Conservation (phyloP, 495 filamentous ascomycete species). For the Lindgomyces ingoldianus region DNA sequence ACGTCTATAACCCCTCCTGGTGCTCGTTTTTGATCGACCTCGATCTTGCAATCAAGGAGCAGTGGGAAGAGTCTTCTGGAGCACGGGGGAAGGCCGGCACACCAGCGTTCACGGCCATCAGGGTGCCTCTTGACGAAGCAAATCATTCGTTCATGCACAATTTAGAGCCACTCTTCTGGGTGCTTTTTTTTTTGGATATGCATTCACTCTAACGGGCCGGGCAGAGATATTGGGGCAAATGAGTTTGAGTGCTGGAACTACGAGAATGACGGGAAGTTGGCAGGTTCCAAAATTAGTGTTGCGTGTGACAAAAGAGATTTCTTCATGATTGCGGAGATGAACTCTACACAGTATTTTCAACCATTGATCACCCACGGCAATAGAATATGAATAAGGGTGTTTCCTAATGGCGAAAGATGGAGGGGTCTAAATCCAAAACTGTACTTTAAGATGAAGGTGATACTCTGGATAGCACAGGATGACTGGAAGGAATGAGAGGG, state of each 20-base stretch:
- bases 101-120: conserved; percentile 52
- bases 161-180: conserved; percentile 52
- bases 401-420: no score
- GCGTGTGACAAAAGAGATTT: conserved; percentile 39
- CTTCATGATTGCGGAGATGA: conserved; percentile 26
- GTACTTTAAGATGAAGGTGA: no score
- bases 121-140: conserved; percentile 44
- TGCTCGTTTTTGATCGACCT: conserved; percentile 48
- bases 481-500: no score
- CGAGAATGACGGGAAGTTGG: conserved; percentile 33
- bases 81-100: conserved; percentile 49
- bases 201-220: conserved; percentile 30
- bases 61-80: conserved; percentile 45
- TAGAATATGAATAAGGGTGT: conserved; percentile 43
- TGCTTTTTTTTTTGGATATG: conserved; percentile 50
- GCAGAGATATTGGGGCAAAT: conserved; percentile 10
- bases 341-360: conserved; percentile 44
- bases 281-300: conserved; percentile 33
- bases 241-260: conserved; percentile 35
- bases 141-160: no score
- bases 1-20: conserved; percentile 41
- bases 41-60: no score
- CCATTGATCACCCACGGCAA: conserved; percentile 46
- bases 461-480: no score
- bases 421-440: no score